Evolutionary conservation across 768 basidiomycete genomes (phyloP), one percentile per base, ranked within the genome.

Genomic region (Dacryopinax primogenitus): DNA sequence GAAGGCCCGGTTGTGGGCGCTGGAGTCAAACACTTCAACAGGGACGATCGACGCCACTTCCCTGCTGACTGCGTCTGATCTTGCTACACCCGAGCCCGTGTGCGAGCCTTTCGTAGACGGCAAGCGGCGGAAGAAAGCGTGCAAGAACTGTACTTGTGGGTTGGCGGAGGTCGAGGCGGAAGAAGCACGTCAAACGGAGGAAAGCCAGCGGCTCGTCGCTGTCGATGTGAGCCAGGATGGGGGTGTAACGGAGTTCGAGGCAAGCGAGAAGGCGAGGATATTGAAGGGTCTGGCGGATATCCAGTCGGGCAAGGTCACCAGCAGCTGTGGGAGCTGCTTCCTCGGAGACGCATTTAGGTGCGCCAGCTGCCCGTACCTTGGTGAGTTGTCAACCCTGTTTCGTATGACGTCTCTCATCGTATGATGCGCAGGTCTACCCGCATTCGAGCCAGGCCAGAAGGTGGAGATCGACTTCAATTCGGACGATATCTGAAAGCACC

Each of bases 381-480:
- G 95, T 97, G 69, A 67, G 90, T 83, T n/a, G n/a, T n/a, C n/a
- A n/a, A n/a, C 18, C n/a, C 21, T n/a, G 13, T 45, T 21, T 62
- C 64, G 62, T 37, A n/a, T n/a, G n/a, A n/a, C n/a, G n/a, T n/a
- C n/a, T n/a, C n/a, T n/a, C n/a, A n/a, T n/a, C n/a, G n/a, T 58
- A 6, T 18, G 26, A 3, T 15, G 4, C 44, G n/a, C 70, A 97
- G 95, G 96, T 70, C 82, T 98, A 32, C 96, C 96, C 51, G 92
- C 95, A 13, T 98, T 99, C 80, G 90, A 95, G 75, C 95, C 96
- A 1, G 96, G 96, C 65, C 92, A 98, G 79, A 95, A 97, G 78
- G 92, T 99, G 30, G 87, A 92, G 61, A 66, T 75, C 51, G 51
- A 58, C 51, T 58, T 58, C 32, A 21, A 21, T 18, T 58, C 51